These are phyloP conservation scores for Aspergillus sp. DNA, from an alignment of 2,329 filamentous ascomycete genomes.

Conservation along the genomic window DNA sequence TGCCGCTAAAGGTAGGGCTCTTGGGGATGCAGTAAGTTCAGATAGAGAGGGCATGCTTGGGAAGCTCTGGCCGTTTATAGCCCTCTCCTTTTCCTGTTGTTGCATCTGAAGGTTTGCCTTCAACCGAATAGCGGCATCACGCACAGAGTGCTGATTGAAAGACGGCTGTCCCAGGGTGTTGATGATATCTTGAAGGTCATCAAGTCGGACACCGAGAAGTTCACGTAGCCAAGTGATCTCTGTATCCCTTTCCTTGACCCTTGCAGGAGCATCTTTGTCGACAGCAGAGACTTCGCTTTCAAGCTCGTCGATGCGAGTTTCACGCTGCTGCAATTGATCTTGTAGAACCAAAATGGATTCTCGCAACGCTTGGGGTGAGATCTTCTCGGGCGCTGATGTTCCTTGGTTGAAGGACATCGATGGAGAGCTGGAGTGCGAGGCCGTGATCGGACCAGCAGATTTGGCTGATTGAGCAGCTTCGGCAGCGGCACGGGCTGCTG, in stretches of 20 bases:
- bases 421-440: constrained; percentile 47
- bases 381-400: constrained; percentile 70
- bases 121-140: constrained; percentile 88
- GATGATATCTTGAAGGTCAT: constrained; percentile 92
- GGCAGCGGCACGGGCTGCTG: constrained; percentile 79
- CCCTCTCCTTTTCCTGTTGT: constrained; percentile 87
- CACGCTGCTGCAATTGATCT: constrained; percentile 92
- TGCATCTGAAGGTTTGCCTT: constrained; percentile 98
- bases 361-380: constrained; percentile 89
- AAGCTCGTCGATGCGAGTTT: constrained; percentile 83
- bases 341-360: constrained; percentile 96
- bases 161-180: constrained; percentile 69
- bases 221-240: constrained; percentile 96
- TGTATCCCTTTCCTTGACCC: constrained; percentile 87
- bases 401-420: constrained; percentile 46
- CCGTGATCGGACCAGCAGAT: constrained; percentile 37
- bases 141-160: constrained; percentile 76
- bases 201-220: constrained; percentile 82
- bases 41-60: constrained; percentile 77
- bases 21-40: constrained; percentile 73
- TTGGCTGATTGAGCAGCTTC: constrained; percentile 67
- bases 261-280: constrained; percentile 75
- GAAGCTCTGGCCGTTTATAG: constrained; percentile 66
- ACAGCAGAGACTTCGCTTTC: constrained; percentile 68
- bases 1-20: constrained; percentile 75